phyloP scores from a whole-genome alignment of 2,329 filamentous ascomycete genomes.

The Colletotrichum sp. region DNA sequence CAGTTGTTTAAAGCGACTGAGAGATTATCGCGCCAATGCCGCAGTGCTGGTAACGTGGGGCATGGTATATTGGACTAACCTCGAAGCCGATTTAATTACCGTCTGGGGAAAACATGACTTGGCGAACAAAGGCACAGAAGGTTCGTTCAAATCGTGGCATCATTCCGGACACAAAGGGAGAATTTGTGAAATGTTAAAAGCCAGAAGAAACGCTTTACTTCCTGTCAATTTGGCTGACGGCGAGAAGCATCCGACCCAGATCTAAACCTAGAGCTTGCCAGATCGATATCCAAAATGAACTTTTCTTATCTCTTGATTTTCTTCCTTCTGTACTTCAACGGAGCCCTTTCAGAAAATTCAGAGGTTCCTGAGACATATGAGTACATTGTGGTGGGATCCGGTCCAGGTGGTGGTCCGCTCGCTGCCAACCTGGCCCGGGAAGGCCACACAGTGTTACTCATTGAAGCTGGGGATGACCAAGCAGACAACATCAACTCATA shows the following conservation, averaged over 20 bases:
- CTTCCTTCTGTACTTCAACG: background rate
- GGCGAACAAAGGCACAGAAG: background rate
- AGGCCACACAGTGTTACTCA: background rate
- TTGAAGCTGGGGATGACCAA: background rate
- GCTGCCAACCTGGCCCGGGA: background rate
- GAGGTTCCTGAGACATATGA: background rate
- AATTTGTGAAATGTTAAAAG: background rate
- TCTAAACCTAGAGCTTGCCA: background rate
- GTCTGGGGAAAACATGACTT: background rate
- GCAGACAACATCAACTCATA: background rate
- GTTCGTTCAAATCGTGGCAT: background rate
- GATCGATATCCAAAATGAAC: background rate
- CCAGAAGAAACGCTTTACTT: background rate
- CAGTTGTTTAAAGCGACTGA: background rate
- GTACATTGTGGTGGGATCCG: background rate
- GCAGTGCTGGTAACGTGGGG: background rate
- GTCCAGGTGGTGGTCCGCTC: background rate
- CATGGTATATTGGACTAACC: accelerated
- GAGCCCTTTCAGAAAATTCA: background rate
- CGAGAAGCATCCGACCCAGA: background rate
- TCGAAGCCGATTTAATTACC: background rate
- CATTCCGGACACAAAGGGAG: background rate
- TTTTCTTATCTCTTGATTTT: background rate
- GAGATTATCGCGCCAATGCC: accelerated
- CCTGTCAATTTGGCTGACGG: background rate